Conservation (phyloP, 192 early-diverging fungal genomes). For the Coemansia sp. region DNA sequence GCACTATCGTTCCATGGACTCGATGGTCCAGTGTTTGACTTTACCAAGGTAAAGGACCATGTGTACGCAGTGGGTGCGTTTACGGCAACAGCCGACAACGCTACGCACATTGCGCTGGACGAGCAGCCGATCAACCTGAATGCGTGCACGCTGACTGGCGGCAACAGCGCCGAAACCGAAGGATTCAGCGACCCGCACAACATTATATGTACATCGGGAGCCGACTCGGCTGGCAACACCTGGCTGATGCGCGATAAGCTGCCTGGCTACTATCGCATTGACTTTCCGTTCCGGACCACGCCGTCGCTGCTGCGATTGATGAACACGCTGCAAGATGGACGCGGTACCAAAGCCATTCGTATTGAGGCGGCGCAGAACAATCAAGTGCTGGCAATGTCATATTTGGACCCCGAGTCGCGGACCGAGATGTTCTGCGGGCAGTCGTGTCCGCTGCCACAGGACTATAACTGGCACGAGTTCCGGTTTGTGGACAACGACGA, state of each 20-base stretch:
- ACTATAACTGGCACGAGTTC: constrained; percentile 53
- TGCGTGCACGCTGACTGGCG: constrained; percentile 49
- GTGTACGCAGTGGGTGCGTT: constrained; percentile 72
- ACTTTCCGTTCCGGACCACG: constrained; percentile 57
- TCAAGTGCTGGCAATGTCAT: constrained; percentile 60
- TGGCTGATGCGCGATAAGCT: constrained; percentile 70
- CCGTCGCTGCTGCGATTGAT: constrained; percentile 67
- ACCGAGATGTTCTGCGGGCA: constrained; percentile 37
- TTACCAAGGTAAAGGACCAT: constrained; percentile 52
- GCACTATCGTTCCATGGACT: constrained; percentile 67
- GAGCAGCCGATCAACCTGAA: constrained; percentile 57
- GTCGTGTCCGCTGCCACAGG: constrained; percentile 42
- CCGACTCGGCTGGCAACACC: constrained; percentile 50
- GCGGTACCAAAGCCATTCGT: constrained; percentile 69
- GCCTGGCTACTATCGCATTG: constrained; percentile 66
- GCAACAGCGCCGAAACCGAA: constrained; percentile 50
- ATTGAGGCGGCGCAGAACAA: constrained; percentile 61
- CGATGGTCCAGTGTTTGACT: constrained; percentile 65
- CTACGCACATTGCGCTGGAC: constrained; percentile 47
- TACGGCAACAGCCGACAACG: constrained; percentile 65
- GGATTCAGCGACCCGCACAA: constrained; percentile 51
- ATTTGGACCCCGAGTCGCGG: constrained; percentile 60
- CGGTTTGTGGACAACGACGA: constrained; percentile 49
- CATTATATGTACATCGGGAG: constrained; percentile 48
- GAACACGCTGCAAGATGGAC: constrained; percentile 58